Evolutionary conservation across 495 filamentous ascomycete genomes (phyloP).

Genomic region (Rusavskia elegans): DNA sequence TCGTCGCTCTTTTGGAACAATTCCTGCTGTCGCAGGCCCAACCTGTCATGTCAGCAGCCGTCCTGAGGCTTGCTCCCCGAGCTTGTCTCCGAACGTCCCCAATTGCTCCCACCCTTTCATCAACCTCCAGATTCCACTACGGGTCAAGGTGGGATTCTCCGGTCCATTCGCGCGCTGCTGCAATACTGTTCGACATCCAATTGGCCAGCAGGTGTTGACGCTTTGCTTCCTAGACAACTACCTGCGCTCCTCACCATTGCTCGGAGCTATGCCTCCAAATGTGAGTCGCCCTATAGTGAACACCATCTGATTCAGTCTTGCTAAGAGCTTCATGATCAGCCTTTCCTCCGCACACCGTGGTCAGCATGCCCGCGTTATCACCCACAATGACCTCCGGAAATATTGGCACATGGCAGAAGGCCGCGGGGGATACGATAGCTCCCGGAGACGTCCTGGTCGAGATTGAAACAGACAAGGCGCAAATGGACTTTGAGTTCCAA

Average conservation of each 20-base stretch:
- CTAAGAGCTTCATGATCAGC: constrained; percentile 24
- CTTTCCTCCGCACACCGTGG: constrained; percentile 83
- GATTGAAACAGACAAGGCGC: constrained; percentile 99
- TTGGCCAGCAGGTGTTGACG: not conserved
- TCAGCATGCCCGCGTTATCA: constrained; percentile 96
- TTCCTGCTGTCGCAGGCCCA: not conserved
- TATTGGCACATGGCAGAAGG: constrained; percentile 97
- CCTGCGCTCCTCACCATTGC: constrained; percentile 45
- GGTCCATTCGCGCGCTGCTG: not conserved
- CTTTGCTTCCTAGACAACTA: constrained; percentile 12
- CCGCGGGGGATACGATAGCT: constrained; percentile 70
- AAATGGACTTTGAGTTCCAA: constrained; percentile 99
- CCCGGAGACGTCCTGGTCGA: constrained; percentile 98
- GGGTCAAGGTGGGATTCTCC: not conserved
- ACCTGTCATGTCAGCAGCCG: not conserved
- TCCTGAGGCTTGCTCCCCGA: not conserved
- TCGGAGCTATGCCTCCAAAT: constrained; percentile 65
- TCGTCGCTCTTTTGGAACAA: not conserved
- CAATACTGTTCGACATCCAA: not conserved
- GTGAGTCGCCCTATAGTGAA: constrained; percentile 24
- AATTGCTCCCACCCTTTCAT: not conserved
- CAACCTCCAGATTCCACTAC: not conserved
- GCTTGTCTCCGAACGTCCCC: not conserved
- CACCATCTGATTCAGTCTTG: constrained; percentile 2
- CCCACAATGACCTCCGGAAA: constrained; percentile 96